These are phyloP conservation scores for Aspergillus jensenii DNA, from an alignment of 2,329 filamentous ascomycete genomes.

Conservation along the genomic window DNA sequence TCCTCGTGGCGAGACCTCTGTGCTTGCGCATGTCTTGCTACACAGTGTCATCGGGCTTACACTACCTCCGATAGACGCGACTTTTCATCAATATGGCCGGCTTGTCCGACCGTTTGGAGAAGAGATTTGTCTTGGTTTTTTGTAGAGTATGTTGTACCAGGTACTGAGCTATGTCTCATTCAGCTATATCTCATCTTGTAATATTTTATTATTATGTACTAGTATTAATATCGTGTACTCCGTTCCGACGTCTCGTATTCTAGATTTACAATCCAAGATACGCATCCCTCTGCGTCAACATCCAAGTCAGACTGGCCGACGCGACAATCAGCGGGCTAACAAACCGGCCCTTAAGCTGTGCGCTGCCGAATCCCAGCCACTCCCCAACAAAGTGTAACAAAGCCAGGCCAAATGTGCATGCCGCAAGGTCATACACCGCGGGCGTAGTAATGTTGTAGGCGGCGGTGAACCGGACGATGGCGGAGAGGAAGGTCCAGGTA, in stretches of 20 bases:
- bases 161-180: background rate
- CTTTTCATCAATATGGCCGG: constrained; percentile 54
- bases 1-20: constrained; percentile 58
- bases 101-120: constrained; percentile 58
- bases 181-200: background rate
- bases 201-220: background rate
- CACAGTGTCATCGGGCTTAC: constrained; percentile 76
- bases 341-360: constrained; percentile 62
- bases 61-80: constrained; percentile 74
- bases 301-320: constrained; percentile 59
- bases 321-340: constrained; percentile 60
- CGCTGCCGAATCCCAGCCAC: constrained; percentile 75
- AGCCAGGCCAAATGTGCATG: constrained; percentile 80
- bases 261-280: constrained; percentile 26
- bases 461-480: constrained; percentile 76
- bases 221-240: background rate
- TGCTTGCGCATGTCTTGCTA: constrained; percentile 66
- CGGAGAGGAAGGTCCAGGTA: constrained; percentile 80
- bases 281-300: constrained; percentile 55
- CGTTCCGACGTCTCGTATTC: too few species aligned
- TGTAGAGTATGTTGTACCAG: background rate
- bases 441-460: constrained; percentile 76
- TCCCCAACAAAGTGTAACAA: constrained; percentile 77
- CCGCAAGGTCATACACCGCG: constrained; percentile 73
- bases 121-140: constrained; percentile 38